Evolutionary conservation across 345 rosid genomes (phyloP).

Genomic region (Excoecaria agallocha): DNA sequence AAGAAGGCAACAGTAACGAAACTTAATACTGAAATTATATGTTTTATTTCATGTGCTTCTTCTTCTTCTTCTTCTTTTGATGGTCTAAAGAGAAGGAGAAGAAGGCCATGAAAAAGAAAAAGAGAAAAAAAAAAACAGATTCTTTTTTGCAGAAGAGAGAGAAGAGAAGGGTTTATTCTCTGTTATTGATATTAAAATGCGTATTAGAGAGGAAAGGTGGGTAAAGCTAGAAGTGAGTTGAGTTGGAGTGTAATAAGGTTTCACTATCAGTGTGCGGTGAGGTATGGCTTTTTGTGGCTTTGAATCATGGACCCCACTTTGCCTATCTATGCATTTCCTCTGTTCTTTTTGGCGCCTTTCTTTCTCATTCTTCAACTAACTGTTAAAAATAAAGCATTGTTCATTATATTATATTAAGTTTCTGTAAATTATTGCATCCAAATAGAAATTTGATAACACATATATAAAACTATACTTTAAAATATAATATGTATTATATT

Average conservation of each 20-base stretch:
- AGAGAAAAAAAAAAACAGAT: constrained; percentile 17
- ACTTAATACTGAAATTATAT: neutral
- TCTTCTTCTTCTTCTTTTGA: constrained; percentile 13
- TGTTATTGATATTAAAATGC: neutral
- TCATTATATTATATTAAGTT: too few relatives aligned
- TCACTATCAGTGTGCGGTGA: constrained; percentile 37
- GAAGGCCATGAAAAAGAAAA: neutral
- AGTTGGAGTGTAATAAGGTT: too few relatives aligned
- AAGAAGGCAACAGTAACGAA: neutral
- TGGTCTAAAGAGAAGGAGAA: constrained; percentile 11
- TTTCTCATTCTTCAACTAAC: neutral
- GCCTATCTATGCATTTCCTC: too few relatives aligned
- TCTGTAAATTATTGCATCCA: too few relatives aligned
- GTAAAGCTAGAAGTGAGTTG: neutral
- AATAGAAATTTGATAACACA: too few relatives aligned
- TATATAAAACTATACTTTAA: too few relatives aligned
- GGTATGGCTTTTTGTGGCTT: constrained; percentile 34
- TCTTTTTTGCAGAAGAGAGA: constrained; percentile 23
- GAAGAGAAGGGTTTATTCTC: constrained; percentile 37
- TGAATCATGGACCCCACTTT: constrained; percentile 26
- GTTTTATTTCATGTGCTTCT: constrained; percentile 1
- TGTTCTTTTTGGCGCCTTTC: constrained; percentile 28
- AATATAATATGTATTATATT: too few relatives aligned
- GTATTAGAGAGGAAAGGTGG: neutral
- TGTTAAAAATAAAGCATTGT: too few relatives aligned